Percentiles rank a stretch among this genome's conserved stretches.
Conservation (phyloP, 2,329 filamentous ascomycete genomes). For the Boeremia exigua region DNA sequence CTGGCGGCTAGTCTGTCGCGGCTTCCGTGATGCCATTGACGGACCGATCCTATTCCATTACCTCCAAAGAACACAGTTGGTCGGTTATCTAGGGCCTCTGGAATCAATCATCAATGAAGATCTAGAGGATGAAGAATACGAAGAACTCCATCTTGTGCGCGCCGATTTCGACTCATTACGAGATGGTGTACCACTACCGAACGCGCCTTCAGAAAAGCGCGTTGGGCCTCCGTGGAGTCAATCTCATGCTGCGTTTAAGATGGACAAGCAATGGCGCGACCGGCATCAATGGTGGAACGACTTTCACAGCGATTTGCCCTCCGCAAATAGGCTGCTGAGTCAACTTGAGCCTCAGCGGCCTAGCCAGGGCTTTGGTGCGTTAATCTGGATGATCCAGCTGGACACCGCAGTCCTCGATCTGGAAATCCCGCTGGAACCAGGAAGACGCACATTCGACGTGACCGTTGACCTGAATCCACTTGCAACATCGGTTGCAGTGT, state of each 20-base stretch:
- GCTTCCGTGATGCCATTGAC: slow-evolving; percentile 42
- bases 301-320: background rate
- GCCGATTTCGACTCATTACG: slow-evolving; percentile 13
- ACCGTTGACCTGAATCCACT: slow-evolving; percentile 4
- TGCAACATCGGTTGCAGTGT: slow-evolving; percentile 8
- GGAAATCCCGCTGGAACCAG: slow-evolving; percentile 20
- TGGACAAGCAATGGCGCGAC: slow-evolving; percentile 20
- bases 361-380: slow-evolving; percentile 23
- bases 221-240: slow-evolving; percentile 22
- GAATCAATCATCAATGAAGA: background rate
- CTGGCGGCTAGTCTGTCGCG: slow-evolving; percentile 39
- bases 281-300: background rate
- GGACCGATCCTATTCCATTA: slow-evolving; percentile 33
- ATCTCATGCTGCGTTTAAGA: slow-evolving; percentile 28
- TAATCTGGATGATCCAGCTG: slow-evolving; percentile 36
- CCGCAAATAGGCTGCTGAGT: background rate
- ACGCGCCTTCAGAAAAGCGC: background rate
- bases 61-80: slow-evolving; percentile 28
- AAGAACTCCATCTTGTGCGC: slow-evolving; percentile 24
- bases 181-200: background rate
- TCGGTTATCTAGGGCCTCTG: slow-evolving; percentile 29
- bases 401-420: slow-evolving; percentile 37
- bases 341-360: slow-evolving; percentile 13
- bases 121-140: slow-evolving; percentile 23
- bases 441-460: slow-evolving; percentile 14